These are phyloP conservation scores for Tolypocladium pustulatum DNA, from an alignment of 2,329 filamentous ascomycete genomes.

Conservation along the genomic window DNA sequence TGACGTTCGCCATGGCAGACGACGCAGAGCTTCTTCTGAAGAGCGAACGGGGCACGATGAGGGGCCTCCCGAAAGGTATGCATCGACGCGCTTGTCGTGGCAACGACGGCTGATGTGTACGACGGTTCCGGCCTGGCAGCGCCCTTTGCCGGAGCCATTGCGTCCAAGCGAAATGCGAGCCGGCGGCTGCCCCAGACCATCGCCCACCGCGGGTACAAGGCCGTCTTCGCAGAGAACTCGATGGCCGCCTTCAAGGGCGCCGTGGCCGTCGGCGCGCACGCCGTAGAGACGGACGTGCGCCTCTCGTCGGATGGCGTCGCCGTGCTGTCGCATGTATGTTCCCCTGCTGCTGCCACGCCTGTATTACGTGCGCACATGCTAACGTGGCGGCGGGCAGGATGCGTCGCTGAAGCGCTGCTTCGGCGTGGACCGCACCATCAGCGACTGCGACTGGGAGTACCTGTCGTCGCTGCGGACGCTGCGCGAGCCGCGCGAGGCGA, in stretches of 20 bases:
- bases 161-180: conserved; percentile 14
- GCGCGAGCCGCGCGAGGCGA: conserved; percentile 53
- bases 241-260: conserved; percentile 69
- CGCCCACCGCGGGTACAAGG: conserved; percentile 71
- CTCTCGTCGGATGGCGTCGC: conserved; percentile 73
- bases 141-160: conserved; percentile 22
- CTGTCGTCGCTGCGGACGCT: conserved; percentile 58
- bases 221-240: conserved; percentile 73
- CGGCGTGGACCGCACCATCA: conserved; percentile 59
- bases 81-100: neutral
- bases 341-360: neutral
- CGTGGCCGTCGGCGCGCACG: conserved; percentile 63
- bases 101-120: neutral
- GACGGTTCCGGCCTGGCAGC: neutral
- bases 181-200: conserved; percentile 55
- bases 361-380: neutral
- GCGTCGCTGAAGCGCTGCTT: conserved; percentile 70
- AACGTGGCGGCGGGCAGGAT: conserved; percentile 44
- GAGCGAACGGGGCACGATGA: neutral
- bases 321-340: conserved; percentile 65
- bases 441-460: conserved; percentile 68
- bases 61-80: neutral
- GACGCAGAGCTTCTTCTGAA: neutral
- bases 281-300: conserved; percentile 82
- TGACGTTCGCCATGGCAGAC: conserved; percentile 2